Evolutionary conservation across 179 eudicot species (phyloP), one percentile per base, ranked within the genome.

Genomic region (Carnegiea gigantea): DNA sequence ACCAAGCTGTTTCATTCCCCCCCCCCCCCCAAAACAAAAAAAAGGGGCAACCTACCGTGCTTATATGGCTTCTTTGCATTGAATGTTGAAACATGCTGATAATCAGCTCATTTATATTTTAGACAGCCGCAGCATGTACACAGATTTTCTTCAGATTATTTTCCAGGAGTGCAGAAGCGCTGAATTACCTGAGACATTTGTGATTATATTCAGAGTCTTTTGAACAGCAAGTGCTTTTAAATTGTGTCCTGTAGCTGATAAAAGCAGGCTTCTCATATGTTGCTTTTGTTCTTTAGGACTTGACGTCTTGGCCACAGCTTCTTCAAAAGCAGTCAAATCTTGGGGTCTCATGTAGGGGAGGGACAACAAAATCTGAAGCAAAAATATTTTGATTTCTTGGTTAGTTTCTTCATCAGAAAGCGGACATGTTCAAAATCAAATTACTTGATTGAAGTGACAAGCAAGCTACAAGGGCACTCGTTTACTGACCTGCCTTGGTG

Each of bases 251-350:
- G 98, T 89, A 70, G 92, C 98, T 83, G 85, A 79, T 48, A 94
- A 76, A 78, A 96, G 91, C 83, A 96, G 85, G 89, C 94, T 96
- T 86, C 76, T 91, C 95, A 94, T 93, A 86, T 84, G 99, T 88
- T 91, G 96, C 87, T 92, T 96, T 83, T 96, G 99, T 85, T 96
- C 99, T 86, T 93, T 94, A 5, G 97, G 95, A 86, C 99, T 96
- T 73, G 85, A 85, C 30, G 97, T 96, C 88, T 92, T 96, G 28
- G 89, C 75, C 85, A 96, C 86, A 81, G 98, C 95, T 89, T 96
- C 99, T 87, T 94, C 98, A 84, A 96, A 96, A 84, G 97, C 93
- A 80, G 82, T 85, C 82, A 96, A 81, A 87, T 96, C 97, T 87
- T 93, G 93, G 33, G 83, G 91, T 15, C 79, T 86, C 65, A 94